Evolutionary conservation across 2,329 filamentous ascomycete species (phyloP).

Genomic region (Pseudocercospora musae): DNA sequence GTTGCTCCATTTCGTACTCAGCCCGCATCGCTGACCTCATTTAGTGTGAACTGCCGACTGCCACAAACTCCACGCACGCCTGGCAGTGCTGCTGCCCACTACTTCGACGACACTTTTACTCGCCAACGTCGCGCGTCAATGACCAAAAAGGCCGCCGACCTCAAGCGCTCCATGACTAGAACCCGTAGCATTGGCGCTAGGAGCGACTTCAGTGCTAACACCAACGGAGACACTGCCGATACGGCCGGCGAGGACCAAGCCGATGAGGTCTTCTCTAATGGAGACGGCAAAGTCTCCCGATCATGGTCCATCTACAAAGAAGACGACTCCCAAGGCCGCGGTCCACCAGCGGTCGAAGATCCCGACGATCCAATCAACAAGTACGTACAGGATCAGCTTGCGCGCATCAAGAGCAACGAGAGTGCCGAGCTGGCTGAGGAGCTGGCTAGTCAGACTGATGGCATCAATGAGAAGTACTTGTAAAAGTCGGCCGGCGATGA

Average conservation of each 20-base stretch:
- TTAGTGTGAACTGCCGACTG: slow-evolving; percentile 78
- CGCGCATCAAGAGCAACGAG: slow-evolving; percentile 63
- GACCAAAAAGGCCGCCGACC: slow-evolving; percentile 60
- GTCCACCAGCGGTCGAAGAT: slow-evolving; percentile 33
- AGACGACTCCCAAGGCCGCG: slow-evolving; percentile 43
- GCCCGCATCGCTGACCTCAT: slow-evolving; percentile 40
- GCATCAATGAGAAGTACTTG: slow-evolving; percentile 21
- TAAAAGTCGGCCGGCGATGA: background rate
- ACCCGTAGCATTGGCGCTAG: slow-evolving; percentile 74
- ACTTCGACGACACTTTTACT: slow-evolving; percentile 87
- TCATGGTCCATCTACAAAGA: slow-evolving; percentile 52
- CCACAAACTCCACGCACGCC: slow-evolving; percentile 91
- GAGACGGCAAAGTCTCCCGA: slow-evolving; percentile 29
- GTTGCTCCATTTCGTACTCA: slow-evolving; percentile 33
- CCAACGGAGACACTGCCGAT: slow-evolving; percentile 34
- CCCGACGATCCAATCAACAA: slow-evolving; percentile 64
- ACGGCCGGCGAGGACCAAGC: slow-evolving; percentile 36
- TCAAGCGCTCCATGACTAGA: slow-evolving; percentile 31
- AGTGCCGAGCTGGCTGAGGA: slow-evolving; percentile 58
- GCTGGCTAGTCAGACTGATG: slow-evolving; percentile 54
- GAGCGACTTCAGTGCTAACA: slow-evolving; percentile 63
- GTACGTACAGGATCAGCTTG: slow-evolving; percentile 79
- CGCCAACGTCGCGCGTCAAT: slow-evolving; percentile 47
- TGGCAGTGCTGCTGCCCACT: slow-evolving; percentile 77
- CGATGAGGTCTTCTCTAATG: slow-evolving; percentile 23